phyloP scores from a whole-genome alignment of 108 stramenopile genomes.

The Stephanodiscus triporus region DNA sequence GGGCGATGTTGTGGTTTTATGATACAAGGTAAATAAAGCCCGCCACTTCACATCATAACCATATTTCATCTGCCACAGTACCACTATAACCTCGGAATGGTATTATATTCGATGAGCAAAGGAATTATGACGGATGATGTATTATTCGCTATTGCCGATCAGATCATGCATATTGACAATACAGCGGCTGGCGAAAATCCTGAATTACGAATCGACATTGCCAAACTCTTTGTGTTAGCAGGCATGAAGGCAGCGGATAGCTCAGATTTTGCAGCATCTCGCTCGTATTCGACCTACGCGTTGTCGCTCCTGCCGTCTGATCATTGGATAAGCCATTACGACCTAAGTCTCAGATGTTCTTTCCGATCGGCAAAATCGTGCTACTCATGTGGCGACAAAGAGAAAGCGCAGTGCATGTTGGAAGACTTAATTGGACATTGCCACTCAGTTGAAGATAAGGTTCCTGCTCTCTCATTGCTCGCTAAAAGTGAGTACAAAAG shows the following conservation, averaged over 20 bases:
- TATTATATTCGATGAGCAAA: constrained; percentile 2
- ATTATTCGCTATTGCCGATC: not conserved
- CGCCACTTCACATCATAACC: not conserved
- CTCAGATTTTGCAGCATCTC: constrained; percentile 37
- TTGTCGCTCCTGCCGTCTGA: constrained; percentile 13
- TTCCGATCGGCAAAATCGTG: constrained; percentile 3
- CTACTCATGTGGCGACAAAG: constrained; percentile 11
- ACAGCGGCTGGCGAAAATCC: not conserved
- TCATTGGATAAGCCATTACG: constrained; percentile 23
- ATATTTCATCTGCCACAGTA: not conserved
- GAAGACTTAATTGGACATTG: constrained; percentile 4
- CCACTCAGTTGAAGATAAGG: constrained; percentile 14
- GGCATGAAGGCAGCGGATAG: constrained; percentile 14
- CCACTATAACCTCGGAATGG: constrained; percentile 25
- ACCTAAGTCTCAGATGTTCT: constrained; percentile 10
- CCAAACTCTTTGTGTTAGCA: constrained; percentile 37
- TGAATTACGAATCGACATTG: not conserved
- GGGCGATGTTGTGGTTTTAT: not conserved
- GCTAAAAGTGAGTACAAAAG: not conserved
- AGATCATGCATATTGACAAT: constrained; percentile 11
- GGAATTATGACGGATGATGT: not conserved
- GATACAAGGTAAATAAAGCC: not conserved
- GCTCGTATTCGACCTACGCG: constrained; percentile 16
- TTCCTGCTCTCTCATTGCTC: constrained; percentile 14
- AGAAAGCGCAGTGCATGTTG: constrained; percentile 12